Conservation (phyloP, 108 stramenopile genomes). For the Cyclotella baltica region DNA sequence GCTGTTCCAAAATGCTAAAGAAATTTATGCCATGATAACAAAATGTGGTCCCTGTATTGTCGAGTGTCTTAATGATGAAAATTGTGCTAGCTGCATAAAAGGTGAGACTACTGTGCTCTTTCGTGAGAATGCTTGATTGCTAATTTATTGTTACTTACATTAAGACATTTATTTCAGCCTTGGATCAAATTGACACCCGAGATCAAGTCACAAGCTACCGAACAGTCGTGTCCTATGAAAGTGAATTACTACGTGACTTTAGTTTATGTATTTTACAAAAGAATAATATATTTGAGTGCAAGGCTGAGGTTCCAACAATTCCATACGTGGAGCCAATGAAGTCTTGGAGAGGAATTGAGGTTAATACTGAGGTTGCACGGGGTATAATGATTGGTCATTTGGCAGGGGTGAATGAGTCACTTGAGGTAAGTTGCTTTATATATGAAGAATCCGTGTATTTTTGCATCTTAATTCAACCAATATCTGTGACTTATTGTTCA, state of each 20-base stretch:
- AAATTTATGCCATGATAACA: conserved; percentile 77
- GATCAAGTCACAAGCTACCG: conserved; percentile 91
- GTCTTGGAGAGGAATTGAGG: conserved; percentile 73
- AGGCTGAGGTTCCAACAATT: conserved; percentile 70
- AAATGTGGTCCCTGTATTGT: conserved; percentile 82
- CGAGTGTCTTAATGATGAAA: conserved; percentile 70
- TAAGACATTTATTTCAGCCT: conserved; percentile 14
- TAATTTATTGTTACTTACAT: neutral
- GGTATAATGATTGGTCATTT: conserved; percentile 92
- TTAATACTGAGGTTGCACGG: conserved; percentile 72
- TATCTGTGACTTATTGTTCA: neutral
- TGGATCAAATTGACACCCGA: conserved; percentile 80
- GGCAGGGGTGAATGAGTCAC: conserved; percentile 59
- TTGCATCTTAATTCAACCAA: neutral
- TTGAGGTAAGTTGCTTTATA: conserved; percentile 22
- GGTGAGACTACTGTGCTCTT: neutral
- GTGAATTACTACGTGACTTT: conserved; percentile 85
- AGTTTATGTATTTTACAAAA: conserved; percentile 92
- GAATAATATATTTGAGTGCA: conserved; percentile 91
- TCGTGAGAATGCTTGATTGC: neutral
- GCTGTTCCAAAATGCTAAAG: conserved; percentile 70
- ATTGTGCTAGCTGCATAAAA: conserved; percentile 76
- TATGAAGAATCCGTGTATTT: neutral
- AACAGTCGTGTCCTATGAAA: conserved; percentile 94
- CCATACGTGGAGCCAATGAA: conserved; percentile 71